phyloP scores from a whole-genome alignment of 352 stramenopile species.

The Globisporangium solare region DNA sequence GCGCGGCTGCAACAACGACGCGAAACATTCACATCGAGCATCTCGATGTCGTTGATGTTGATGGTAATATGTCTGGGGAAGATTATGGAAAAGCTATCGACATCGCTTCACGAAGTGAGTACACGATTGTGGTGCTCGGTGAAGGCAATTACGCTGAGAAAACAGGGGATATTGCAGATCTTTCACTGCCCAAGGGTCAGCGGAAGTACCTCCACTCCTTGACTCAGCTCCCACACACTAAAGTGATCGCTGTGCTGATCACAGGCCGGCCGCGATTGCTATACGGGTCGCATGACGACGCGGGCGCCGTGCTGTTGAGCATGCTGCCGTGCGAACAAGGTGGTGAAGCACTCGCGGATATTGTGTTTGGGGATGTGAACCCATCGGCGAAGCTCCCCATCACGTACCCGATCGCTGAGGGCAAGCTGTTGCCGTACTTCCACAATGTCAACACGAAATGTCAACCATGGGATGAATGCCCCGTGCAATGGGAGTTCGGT shows the following conservation, averaged over 20 bases:
- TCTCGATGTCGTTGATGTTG: slow-evolving; percentile 43
- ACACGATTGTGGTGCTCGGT: slow-evolving; percentile 69
- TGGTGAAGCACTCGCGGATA: slow-evolving; percentile 61
- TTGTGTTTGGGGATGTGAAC: slow-evolving; percentile 65
- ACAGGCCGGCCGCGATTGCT: slow-evolving; percentile 64
- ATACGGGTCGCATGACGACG: slow-evolving; percentile 30
- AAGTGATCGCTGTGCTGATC: slow-evolving; percentile 69
- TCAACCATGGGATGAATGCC: slow-evolving; percentile 45
- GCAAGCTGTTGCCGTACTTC: slow-evolving; percentile 60
- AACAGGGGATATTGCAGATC: slow-evolving; percentile 56
- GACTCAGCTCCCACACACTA: slow-evolving; percentile 41
- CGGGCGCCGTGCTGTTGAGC: slow-evolving; percentile 58
- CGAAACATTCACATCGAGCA: slow-evolving; percentile 19
- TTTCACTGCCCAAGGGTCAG: slow-evolving; percentile 55
- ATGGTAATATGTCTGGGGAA: slow-evolving; percentile 29
- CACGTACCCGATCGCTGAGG: slow-evolving; percentile 56
- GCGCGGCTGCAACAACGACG: not conserved
- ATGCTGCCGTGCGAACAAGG: slow-evolving; percentile 77
- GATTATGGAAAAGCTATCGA: slow-evolving; percentile 35
- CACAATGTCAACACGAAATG: slow-evolving; percentile 63
- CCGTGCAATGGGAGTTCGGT: slow-evolving; percentile 57
- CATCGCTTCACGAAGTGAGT: slow-evolving; percentile 52
- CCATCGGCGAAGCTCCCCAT: slow-evolving; percentile 74
- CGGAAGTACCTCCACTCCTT: slow-evolving; percentile 56
- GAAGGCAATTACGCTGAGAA: slow-evolving; percentile 85